These are phyloP conservation scores for Heliamphora exappendiculata DNA, from an alignment of 148 eudicot species.

Conservation along the genomic window DNA sequence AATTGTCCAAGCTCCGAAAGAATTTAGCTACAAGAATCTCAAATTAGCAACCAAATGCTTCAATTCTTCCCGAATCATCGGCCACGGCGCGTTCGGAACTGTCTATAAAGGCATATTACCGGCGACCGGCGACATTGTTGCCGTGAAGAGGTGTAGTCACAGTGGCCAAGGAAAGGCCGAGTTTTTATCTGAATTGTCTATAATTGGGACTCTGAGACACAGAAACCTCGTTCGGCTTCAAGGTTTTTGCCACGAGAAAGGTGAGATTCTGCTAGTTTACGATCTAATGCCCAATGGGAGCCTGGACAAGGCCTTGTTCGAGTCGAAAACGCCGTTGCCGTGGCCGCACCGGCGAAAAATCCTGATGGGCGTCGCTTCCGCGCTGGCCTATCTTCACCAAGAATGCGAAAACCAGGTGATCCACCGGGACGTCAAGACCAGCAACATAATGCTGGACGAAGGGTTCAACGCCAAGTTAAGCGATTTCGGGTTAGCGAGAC, in stretches of 20 bases:
- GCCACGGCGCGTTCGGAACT: slow-evolving; percentile 79
- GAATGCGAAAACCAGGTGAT: slow-evolving; percentile 78
- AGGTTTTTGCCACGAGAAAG: slow-evolving; percentile 93
- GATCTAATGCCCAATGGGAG: slow-evolving; percentile 86
- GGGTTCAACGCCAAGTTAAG: slow-evolving; percentile 57
- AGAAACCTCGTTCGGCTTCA: slow-evolving; percentile 76
- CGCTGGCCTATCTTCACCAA: slow-evolving; percentile 71
- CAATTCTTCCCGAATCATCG: slow-evolving; percentile 50
- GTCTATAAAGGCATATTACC: slow-evolving; percentile 65
- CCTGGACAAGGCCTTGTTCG: slow-evolving; percentile 70
- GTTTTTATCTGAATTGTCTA: slow-evolving; percentile 76
- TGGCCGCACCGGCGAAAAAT: slow-evolving; percentile 64
- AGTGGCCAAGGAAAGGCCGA: slow-evolving; percentile 66
- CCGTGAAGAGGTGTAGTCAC: slow-evolving; percentile 76
- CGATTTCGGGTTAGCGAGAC: slow-evolving; percentile 71
- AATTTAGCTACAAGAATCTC: slow-evolving; percentile 74
- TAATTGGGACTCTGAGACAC: slow-evolving; percentile 77
- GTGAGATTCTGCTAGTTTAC: slow-evolving; percentile 66
- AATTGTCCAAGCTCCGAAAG: slow-evolving; percentile 66
- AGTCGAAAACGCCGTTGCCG: slow-evolving; percentile 43
- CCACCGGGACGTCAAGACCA: slow-evolving; percentile 64
- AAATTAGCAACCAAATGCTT: slow-evolving; percentile 63
- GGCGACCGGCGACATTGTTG: slow-evolving; percentile 54
- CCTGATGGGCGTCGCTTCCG: slow-evolving; percentile 63
- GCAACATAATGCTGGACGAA: slow-evolving; percentile 82